phyloP scores from a whole-genome alignment of 345 rosid species.

The Hirschfeldia incana region DNA sequence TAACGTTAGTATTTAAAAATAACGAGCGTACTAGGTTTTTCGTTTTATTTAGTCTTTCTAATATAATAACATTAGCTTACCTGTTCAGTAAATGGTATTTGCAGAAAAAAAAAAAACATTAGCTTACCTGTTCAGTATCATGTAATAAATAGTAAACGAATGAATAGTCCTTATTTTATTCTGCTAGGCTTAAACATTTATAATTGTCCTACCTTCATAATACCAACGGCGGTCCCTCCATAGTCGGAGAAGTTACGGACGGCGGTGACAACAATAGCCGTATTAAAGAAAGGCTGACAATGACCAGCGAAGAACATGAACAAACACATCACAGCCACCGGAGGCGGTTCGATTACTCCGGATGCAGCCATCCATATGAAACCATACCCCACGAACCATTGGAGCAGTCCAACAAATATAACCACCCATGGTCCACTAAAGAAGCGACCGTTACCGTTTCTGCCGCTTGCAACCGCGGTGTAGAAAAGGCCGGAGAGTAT shows the following conservation, averaged over 20 bases:
- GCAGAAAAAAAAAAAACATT: too few relatives aligned
- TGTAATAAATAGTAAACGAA: background rate
- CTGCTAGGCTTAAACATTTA: background rate
- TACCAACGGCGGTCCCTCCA: constrained; percentile 86
- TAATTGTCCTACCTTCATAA: constrained; percentile 61
- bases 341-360: constrained; percentile 62
- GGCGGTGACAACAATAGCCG: constrained; percentile 72
- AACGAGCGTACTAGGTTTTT: background rate
- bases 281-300: constrained; percentile 71
- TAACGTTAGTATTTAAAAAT: background rate
- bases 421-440: constrained; percentile 74
- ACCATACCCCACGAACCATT: constrained; percentile 69
- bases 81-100: too few relatives aligned
- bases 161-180: background rate
- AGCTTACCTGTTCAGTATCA: background rate
- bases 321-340: constrained; percentile 76
- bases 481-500: constrained; percentile 81
- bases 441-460: constrained; percentile 31
- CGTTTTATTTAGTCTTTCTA: background rate
- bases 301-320: constrained; percentile 76
- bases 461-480: constrained; percentile 48
- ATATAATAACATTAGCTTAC: background rate
- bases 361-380: constrained; percentile 81
- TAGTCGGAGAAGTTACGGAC: constrained; percentile 66
- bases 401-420: constrained; percentile 62